A percentile compares a stretch with the other conserved stretches of the same genome.
Conservation (phyloP, 2,329 filamentous ascomycete species). For the Hypomyces perniciosus region DNA sequence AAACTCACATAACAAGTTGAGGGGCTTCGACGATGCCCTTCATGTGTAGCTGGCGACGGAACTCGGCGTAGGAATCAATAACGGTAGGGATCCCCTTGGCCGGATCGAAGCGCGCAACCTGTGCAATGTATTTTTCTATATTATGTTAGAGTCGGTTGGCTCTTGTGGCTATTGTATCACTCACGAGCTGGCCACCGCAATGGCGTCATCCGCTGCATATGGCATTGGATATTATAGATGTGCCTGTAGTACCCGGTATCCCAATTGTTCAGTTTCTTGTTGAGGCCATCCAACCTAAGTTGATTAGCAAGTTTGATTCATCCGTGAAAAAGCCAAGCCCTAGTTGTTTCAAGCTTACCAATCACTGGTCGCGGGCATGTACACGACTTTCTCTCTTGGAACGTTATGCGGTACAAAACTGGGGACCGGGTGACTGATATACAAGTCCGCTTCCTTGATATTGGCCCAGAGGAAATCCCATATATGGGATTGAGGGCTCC, state of each 20-base stretch:
- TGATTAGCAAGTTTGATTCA: neutral
- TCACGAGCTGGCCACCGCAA: constrained; percentile 50
- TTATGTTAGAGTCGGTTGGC: neutral
- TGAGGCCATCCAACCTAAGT: constrained; percentile 63
- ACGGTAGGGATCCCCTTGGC: constrained; percentile 77
- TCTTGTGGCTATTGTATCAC: constrained; percentile 7
- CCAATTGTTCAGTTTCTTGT: constrained; percentile 66
- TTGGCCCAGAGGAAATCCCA: constrained; percentile 72
- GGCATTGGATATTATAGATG: constrained; percentile 60
- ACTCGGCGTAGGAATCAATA: constrained; percentile 67
- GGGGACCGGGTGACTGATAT: constrained; percentile 75
- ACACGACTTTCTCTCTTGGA: constrained; percentile 59
- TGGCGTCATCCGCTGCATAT: constrained; percentile 52
- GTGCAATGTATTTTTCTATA: constrained; percentile 64
- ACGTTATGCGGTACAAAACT: constrained; percentile 68
- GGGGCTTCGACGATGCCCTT: constrained; percentile 43
- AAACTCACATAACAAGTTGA: constrained; percentile 60
- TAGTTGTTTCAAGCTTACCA: constrained; percentile 34
- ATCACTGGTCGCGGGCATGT: constrained; percentile 75
- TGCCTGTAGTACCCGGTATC: constrained; percentile 68
- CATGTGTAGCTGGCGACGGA: constrained; percentile 56
- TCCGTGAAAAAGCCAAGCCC: neutral
- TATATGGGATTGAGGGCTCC: constrained; percentile 63
- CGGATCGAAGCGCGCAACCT: constrained; percentile 77
- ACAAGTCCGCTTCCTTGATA: constrained; percentile 66